These are phyloP conservation scores for Trametes cinnabarina DNA, from an alignment of 768 basidiomycete species.

Conservation along the genomic window DNA sequence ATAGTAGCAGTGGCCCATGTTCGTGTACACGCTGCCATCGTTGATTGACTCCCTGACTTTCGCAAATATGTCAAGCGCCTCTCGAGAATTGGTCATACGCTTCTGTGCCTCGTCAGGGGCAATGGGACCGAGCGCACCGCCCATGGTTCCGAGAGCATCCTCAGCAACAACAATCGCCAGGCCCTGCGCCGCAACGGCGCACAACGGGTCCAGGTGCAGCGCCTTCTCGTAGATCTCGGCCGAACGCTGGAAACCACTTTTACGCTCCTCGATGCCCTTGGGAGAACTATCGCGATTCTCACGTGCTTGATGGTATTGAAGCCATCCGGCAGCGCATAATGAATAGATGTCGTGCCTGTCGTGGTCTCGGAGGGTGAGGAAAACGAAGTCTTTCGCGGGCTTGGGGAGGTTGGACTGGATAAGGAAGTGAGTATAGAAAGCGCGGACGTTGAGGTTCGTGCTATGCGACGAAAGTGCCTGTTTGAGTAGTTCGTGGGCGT, in stretches of 20 bases:
- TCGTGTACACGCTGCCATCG: slow-evolving; percentile 85
- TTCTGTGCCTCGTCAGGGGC: slow-evolving; percentile 61
- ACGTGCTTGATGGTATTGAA: slow-evolving; percentile 81
- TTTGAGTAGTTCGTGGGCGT: slow-evolving; percentile 87
- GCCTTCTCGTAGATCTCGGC: slow-evolving; percentile 95
- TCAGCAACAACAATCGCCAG: slow-evolving; percentile 93
- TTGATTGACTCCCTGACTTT: slow-evolving; percentile 86
- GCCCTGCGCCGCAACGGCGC: slow-evolving; percentile 93
- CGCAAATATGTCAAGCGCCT: slow-evolving; percentile 85
- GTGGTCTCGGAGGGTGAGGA: slow-evolving; percentile 78
- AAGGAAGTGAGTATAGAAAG: slow-evolving; percentile 92
- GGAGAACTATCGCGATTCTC: slow-evolving; percentile 70
- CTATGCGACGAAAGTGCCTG: slow-evolving; percentile 80
- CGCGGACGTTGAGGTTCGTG: slow-evolving; percentile 81
- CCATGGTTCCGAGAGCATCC: slow-evolving; percentile 73
- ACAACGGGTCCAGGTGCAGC: slow-evolving; percentile 74
- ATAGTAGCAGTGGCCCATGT: slow-evolving; percentile 96
- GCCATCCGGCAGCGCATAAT: slow-evolving; percentile 84
- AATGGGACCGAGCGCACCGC: slow-evolving; percentile 44
- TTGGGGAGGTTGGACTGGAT: slow-evolving; percentile 70
- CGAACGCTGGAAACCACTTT: slow-evolving; percentile 71
- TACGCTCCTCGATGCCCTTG: slow-evolving; percentile 65
- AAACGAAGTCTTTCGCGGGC: slow-evolving; percentile 87
- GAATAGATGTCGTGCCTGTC: slow-evolving; percentile 90
- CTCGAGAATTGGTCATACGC: slow-evolving; percentile 71